Conservation (phyloP, 2,329 filamentous ascomycete species). For the Arthrobotrys sinensis region DNA sequence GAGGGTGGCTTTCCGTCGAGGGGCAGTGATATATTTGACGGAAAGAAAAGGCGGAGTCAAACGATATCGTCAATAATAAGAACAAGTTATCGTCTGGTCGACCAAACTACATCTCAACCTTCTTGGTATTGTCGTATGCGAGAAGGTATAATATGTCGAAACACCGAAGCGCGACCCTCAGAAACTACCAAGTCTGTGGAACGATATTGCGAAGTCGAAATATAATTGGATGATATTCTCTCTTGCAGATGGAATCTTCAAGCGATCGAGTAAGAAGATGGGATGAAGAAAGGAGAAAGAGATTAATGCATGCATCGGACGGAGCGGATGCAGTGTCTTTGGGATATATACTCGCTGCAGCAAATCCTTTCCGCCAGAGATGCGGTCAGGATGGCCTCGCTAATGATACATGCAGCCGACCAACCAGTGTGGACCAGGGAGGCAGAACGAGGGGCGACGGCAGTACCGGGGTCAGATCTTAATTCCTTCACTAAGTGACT, state of each 20-base stretch:
- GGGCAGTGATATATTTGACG: slow-evolving; percentile 1
- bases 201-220: slow-evolving; percentile 39
- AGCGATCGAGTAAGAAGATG: slow-evolving; percentile 58
- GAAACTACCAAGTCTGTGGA: slow-evolving; percentile 18
- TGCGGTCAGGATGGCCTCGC: slow-evolving; percentile 59
- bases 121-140: slow-evolving; percentile 20
- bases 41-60: background rate
- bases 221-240: slow-evolving; percentile 48
- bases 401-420: slow-evolving; percentile 61
- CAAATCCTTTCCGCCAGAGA: slow-evolving; percentile 47
- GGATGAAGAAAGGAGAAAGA: slow-evolving; percentile 51
- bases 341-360: slow-evolving; percentile 52
- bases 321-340: slow-evolving; percentile 44
- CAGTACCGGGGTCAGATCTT: slow-evolving; percentile 53
- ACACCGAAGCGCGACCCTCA: slow-evolving; percentile 37
- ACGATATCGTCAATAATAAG: slow-evolving; percentile 18
- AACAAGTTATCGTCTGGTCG: slow-evolving; percentile 14
- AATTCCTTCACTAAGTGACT: slow-evolving; percentile 52
- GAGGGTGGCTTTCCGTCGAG: background rate
- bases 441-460: slow-evolving; percentile 19
- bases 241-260: slow-evolving; percentile 49
- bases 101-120: slow-evolving; percentile 50
- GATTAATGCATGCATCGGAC: slow-evolving; percentile 57
- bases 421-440: slow-evolving; percentile 51
- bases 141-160: slow-evolving; percentile 34